phyloP scores from a whole-genome alignment of 2,329 filamentous ascomycete species.

The Fusarium albidum region DNA sequence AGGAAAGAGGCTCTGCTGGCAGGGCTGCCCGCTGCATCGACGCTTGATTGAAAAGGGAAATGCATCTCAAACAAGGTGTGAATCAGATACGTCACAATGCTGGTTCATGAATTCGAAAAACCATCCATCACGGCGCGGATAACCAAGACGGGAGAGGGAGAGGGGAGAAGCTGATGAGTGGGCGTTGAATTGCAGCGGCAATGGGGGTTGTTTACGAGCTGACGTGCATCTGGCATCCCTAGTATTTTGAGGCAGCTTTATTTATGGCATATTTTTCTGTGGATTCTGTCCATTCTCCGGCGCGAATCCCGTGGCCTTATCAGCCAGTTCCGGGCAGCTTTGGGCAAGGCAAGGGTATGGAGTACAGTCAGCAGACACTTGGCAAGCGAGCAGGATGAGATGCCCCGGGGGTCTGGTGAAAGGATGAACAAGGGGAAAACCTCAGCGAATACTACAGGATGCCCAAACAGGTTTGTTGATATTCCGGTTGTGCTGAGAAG shows the following conservation, averaged over 20 bases:
- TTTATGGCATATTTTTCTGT: constrained; percentile 29
- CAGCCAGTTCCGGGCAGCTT: constrained; percentile 1
- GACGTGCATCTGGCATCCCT: constrained; percentile 2
- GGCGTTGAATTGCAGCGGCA: not conserved
- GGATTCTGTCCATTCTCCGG: constrained; percentile 27
- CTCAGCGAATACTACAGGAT: not conserved
- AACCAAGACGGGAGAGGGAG: not conserved
- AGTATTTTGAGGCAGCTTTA: constrained; percentile 13
- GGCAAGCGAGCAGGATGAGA: not conserved
- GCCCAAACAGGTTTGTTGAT: not conserved
- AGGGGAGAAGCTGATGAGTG: not conserved
- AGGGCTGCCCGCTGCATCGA: constrained; percentile 10
- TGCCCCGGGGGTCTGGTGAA: not conserved
- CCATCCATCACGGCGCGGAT: not conserved
- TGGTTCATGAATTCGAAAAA: not conserved
- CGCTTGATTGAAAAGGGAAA: constrained; percentile 1
- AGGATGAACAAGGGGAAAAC: not conserved
- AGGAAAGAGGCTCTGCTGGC: constrained; percentile 24
- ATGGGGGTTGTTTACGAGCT: constrained; percentile 4
- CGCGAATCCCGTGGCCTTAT: not conserved
- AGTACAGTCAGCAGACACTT: constrained; percentile 1
- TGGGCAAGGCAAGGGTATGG: not conserved
- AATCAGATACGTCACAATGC: constrained; percentile 2
- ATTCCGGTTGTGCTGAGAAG: no score
- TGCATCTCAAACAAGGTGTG: not conserved